Base-by-base conservation (phyloP, 345 rosid species). In the Passiflora organensis region DNA sequence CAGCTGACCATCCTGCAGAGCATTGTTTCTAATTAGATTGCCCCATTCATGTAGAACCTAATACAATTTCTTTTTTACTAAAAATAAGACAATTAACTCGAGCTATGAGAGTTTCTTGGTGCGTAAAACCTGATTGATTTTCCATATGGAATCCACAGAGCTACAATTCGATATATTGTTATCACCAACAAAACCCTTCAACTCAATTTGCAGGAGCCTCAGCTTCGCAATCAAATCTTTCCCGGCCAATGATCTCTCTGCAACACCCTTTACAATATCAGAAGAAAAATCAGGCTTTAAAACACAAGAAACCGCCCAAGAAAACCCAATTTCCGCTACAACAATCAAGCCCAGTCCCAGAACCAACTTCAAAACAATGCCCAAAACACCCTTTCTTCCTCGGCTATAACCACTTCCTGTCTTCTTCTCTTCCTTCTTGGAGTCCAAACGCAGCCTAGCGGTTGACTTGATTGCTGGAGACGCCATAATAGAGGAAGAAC, bases 61-160 rank as follows among this genome's bases (percentile, higher is more conserved):
- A n/a, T n/a, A 45, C 13, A 34, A 32, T 6, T 0, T 61, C 18
- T 14, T 11, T 13, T 34, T 46, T 15, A 17, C 37, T 43, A 36
- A 32, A 28, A 23, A 48, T 21, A 25, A 16, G 23, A 19, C 24
- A 17, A 51, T 12, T 11, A 13, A 51, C 13, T 9, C 14, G 20
- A 52, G 18, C 20, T n/a, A n/a, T n/a, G 37, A 4, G 14, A n/a
- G 58, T 51, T 5, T 32, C 24, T 60, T 41, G 17, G 50, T 18
- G 15, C 6, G 25, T 0, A 46, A 8, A 21, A 89, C 99, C 96
- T 86, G 83, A 63, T 63, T 62, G 63, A 85, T 65, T 63, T 73
- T 58, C 99, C 97, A 93, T 6, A 22, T 52, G 14, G 95, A 78
- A 60, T 73, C 56, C 43, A 38, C 55, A 52, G 38, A 58, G 74